Base-by-base conservation (phyloP, 164 flowering plant genomes). In the Tinospora cordifolia region DNA sequence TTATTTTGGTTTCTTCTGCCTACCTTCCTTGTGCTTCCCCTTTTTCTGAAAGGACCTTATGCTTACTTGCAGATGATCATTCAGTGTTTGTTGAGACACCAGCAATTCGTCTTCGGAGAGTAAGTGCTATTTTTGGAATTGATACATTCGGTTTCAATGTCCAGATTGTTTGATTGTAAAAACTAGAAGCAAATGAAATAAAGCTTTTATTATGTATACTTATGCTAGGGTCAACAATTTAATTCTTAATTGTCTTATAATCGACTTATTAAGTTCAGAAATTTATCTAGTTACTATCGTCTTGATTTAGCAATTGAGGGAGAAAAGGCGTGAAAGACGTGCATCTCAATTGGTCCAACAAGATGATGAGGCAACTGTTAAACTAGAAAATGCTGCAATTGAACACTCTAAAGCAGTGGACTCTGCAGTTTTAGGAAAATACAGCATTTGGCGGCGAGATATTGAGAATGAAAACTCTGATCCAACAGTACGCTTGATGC, bases 361-460 rank as follows among this genome's bases (percentile, higher is more conserved):
- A 73, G 92, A 88, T 82, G 89, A 87, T 77, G 96, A 88, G 66
- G 84, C 87, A 57, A 81, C 71, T 49, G 70, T 88, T 63, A 95
- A 87, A 79, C 89, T 91, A 75, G 99, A 95, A 81, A 91, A 90
- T 86, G 92, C 94, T 24, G 98, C 99, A 65, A 90, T 95, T 63
- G 94, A 95, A 75, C 93, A 87, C 65, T 91, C 99, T 27, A 92
- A 85, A 79, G 88, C 91, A 15, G 98, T 95, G 74, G 99, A 95
- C 78, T 82, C 96, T 68, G 87, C 99, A 26, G 88, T 95, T 68
- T 68, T 95, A 75, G 98, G 99, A 47, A 95, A 92, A 75, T 95
- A 95, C 75, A 95, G 82, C 75, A 87, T 91, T 62, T 95, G 99
- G 99, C 88, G 97, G 81, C 86, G 80, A 76, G 98, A 95, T 12